These are phyloP conservation scores for Pichia kudriavzevii DNA, from an alignment of 1,139 yeast genomes.

Conservation along the genomic window DNA sequence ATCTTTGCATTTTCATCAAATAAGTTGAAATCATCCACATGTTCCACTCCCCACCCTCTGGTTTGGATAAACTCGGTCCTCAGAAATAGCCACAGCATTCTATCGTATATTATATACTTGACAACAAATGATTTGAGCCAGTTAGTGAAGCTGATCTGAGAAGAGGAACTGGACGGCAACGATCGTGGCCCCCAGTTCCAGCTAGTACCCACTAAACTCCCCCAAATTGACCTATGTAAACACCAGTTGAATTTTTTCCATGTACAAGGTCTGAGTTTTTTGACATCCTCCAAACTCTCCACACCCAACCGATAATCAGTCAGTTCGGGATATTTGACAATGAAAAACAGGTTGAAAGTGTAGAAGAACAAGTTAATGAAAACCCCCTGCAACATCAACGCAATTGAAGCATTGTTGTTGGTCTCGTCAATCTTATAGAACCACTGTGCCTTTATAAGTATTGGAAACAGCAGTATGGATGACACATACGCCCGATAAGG, in stretches of 20 bases:
- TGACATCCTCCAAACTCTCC: constrained; percentile 13
- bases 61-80: constrained; percentile 11
- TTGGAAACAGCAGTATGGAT: constrained; percentile 8
- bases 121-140: constrained; percentile 6
- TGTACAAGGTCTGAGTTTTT: constrained; percentile 4
- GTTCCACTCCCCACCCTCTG: constrained; percentile 13
- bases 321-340: constrained; percentile 17
- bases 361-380: constrained; percentile 12
- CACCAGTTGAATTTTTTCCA: constrained; percentile 14
- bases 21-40: constrained; percentile 6
- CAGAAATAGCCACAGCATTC: constrained; percentile 9
- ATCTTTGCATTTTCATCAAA: constrained; percentile 9
- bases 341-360: constrained; percentile 12
- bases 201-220: constrained; percentile 14
- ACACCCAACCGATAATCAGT: constrained; percentile 11
- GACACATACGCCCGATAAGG: constrained; percentile 14
- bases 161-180: constrained; percentile 1
- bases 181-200: constrained; percentile 21
- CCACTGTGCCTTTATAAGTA: constrained; percentile 10
- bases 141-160: not conserved
- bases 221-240: constrained; percentile 8
- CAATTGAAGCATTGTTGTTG: constrained; percentile 2
- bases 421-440: constrained; percentile 6
- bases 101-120: constrained; percentile 10
- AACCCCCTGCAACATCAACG: constrained; percentile 14